Evolutionary conservation across 116 monocot genomes (phyloP).

Genomic region (Trichopus zeylanicus): DNA sequence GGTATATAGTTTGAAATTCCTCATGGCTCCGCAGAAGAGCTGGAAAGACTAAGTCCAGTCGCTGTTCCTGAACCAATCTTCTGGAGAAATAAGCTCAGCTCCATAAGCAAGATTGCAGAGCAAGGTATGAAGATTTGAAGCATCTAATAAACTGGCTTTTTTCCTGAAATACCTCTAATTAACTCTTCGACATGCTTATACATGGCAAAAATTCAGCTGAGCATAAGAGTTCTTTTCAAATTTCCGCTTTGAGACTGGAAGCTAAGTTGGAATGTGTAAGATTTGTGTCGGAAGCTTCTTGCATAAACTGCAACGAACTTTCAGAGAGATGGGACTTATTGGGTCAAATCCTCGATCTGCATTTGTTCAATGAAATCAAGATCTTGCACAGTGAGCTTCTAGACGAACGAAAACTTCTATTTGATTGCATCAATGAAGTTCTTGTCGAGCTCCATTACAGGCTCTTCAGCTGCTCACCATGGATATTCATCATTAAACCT

Average conservation of each 20-base stretch:
- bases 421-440: conserved; percentile 63
- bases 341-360: conserved; percentile 30
- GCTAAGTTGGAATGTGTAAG: background rate
- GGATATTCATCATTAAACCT: conserved; percentile 24
- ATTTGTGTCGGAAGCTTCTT: background rate
- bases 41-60: background rate
- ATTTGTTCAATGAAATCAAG: conserved; percentile 34
- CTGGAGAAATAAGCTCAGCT: too few species aligned
- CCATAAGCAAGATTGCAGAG: too few species aligned
- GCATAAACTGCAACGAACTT: background rate
- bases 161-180: too few species aligned
- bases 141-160: too few species aligned
- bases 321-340: conserved; percentile 10
- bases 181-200: background rate
- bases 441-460: conserved; percentile 36
- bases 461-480: conserved; percentile 23
- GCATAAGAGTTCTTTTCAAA: too few species aligned
- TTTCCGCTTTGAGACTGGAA: too few species aligned
- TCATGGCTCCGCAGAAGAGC: background rate
- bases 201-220: background rate
- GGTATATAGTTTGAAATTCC: background rate
- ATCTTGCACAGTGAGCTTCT: conserved; percentile 13
- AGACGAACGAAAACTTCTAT: conserved; percentile 47
- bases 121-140: too few species aligned
- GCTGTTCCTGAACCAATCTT: too few species aligned